Evolutionary conservation across 805 yeast species (phyloP).

Genomic region (Kluyveromyces starmeri): DNA sequence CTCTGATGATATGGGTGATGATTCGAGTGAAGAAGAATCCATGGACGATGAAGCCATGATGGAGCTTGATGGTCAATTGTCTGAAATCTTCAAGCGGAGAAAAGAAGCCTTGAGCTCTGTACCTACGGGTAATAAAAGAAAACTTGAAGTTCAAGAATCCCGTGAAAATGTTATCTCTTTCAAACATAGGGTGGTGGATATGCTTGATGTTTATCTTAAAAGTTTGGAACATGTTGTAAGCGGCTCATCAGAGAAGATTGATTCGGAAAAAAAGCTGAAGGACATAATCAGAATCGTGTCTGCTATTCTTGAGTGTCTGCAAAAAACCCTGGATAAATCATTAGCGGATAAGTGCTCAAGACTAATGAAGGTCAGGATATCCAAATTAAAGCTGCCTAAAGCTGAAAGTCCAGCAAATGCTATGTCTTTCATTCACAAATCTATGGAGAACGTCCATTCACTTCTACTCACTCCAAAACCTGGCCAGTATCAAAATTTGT

Average conservation of each 20-base stretch:
- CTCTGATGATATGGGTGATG: conserved; percentile 40
- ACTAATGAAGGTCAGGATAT: conserved; percentile 50
- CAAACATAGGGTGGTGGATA: conserved; percentile 69
- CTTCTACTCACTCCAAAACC: conserved; percentile 30
- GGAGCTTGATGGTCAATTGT: conserved; percentile 78
- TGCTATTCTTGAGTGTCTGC: conserved; percentile 54
- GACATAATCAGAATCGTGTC: conserved; percentile 37
- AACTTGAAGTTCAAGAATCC: conserved; percentile 68
- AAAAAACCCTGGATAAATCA: conserved; percentile 57
- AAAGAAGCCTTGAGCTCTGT: conserved; percentile 51
- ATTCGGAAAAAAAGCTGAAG: conserved; percentile 19
- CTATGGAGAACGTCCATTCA: conserved; percentile 38
- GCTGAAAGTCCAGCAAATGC: no score
- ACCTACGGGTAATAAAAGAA: conserved; percentile 56
- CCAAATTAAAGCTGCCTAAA: conserved; percentile 37
- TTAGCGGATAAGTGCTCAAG: conserved; percentile 72
- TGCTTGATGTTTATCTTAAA: conserved; percentile 56
- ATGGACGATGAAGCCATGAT: conserved; percentile 97
- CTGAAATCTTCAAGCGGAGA: conserved; percentile 78
- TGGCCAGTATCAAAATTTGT: conserved; percentile 29
- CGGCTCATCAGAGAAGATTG: background rate
- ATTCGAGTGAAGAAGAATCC: conserved; percentile 60
- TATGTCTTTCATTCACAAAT: conserved; percentile 17
- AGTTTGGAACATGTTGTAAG: conserved; percentile 29
- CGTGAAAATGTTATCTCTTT: conserved; percentile 69